Conservation (phyloP, 192 early-diverging fungal genomes). For the Coemansia sp. region DNA sequence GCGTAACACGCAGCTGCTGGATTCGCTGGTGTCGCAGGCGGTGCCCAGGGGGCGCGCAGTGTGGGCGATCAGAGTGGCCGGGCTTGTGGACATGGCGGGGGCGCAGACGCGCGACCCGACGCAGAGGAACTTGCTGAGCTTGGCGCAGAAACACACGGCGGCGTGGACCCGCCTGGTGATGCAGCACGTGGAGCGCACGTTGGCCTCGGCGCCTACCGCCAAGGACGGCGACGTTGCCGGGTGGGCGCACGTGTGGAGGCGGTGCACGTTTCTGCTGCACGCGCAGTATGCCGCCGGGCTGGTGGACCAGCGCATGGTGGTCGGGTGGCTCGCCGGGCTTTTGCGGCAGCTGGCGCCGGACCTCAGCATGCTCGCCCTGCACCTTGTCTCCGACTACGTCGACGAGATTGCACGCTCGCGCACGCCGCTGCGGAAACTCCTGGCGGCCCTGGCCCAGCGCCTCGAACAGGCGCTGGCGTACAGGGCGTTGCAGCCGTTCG, state of each 20-base stretch:
- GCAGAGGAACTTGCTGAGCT: slow-evolving; percentile 17
- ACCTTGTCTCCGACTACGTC: slow-evolving; percentile 30
- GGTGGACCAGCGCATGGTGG: slow-evolving; percentile 44
- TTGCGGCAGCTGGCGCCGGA: slow-evolving; percentile 26
- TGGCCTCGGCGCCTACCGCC: slow-evolving; percentile 27
- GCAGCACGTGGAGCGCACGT: slow-evolving; percentile 33
- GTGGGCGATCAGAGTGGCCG: slow-evolving; percentile 71
- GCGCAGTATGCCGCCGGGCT: slow-evolving; percentile 45
- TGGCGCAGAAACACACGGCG: slow-evolving; percentile 23
- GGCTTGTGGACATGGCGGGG: slow-evolving; percentile 59
- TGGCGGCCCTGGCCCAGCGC: slow-evolving; percentile 27
- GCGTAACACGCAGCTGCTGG: slow-evolving; percentile 62
- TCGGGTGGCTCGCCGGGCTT: slow-evolving; percentile 41
- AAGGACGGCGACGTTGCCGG: background rate
- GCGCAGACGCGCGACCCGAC: slow-evolving; percentile 30
- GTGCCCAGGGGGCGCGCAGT: slow-evolving; percentile 64
- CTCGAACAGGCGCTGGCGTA: slow-evolving; percentile 23
- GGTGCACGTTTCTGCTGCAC: slow-evolving; percentile 27
- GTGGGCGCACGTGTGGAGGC: slow-evolving; percentile 37
- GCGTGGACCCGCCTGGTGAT: slow-evolving; percentile 45
- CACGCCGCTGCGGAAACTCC: slow-evolving; percentile 48
- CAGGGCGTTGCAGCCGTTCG: slow-evolving; percentile 16
- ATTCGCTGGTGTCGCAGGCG: slow-evolving; percentile 50
- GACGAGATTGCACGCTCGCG: slow-evolving; percentile 43
- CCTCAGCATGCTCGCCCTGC: slow-evolving; percentile 44